A percentile compares a stretch with the other conserved stretches of the same genome.
Conservation (phyloP, 1,139 yeast species). For the Diutina neorugosa region DNA sequence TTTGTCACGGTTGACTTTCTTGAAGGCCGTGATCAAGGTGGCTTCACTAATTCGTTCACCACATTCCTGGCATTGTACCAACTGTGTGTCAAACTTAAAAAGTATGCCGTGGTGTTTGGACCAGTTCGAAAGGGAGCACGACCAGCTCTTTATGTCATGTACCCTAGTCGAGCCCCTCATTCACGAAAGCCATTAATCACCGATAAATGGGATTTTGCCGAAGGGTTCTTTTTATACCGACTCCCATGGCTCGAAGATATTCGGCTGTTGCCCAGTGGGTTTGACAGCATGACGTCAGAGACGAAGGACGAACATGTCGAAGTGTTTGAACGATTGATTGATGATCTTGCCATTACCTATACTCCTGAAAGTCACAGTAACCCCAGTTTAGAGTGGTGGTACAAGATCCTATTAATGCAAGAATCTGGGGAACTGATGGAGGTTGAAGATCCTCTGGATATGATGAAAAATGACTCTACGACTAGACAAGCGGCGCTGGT, state of each 20-base stretch:
- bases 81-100: slow-evolving; percentile 37
- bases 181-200: slow-evolving; percentile 16
- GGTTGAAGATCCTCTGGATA: background rate
- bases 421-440: slow-evolving; percentile 41
- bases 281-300: background rate
- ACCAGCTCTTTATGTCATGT: slow-evolving; percentile 49
- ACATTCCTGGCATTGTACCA: slow-evolving; percentile 62
- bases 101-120: slow-evolving; percentile 68
- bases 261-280: slow-evolving; percentile 31
- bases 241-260: slow-evolving; percentile 60
- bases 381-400: slow-evolving; percentile 60
- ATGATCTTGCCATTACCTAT: slow-evolving; percentile 32
- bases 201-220: slow-evolving; percentile 26
- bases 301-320: slow-evolving; percentile 5
- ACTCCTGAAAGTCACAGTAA: slow-evolving; percentile 50
- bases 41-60: slow-evolving; percentile 47
- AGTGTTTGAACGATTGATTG: slow-evolving; percentile 20
- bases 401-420: slow-evolving; percentile 47
- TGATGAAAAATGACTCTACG: slow-evolving; percentile 1
- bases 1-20: slow-evolving; percentile 40
- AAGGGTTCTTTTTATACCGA: slow-evolving; percentile 48
- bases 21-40: slow-evolving; percentile 22
- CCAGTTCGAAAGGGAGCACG: slow-evolving; percentile 39
- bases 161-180: slow-evolving; percentile 26
- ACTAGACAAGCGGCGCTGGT: background rate